Evolutionary conservation across 148 eudicot genomes (phyloP).

Genomic region (Rhododendron kiyosumense): DNA sequence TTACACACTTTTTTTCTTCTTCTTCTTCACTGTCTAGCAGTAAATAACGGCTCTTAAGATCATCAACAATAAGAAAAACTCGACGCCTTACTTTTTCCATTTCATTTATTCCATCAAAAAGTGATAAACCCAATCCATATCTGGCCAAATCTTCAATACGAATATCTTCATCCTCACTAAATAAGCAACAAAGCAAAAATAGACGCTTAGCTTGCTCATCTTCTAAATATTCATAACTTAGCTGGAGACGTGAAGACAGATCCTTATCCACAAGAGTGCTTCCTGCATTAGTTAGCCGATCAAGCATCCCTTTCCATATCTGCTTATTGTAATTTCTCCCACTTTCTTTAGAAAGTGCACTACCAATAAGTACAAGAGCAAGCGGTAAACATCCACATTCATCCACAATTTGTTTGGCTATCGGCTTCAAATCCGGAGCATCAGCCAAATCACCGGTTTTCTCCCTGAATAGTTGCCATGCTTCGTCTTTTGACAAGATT

Average conservation of each 20-base stretch:
- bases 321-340: not conserved
- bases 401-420: constrained; percentile 27
- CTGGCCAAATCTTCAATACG: constrained; percentile 28
- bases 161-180: constrained; percentile 36
- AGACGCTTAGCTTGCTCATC: constrained; percentile 18
- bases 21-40: not conserved
- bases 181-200: constrained; percentile 34
- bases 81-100: constrained; percentile 28
- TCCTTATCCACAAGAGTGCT: too few relatives aligned
- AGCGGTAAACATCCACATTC: constrained; percentile 44
- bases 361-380: constrained; percentile 32
- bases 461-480: constrained; percentile 37
- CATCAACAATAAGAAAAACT: constrained; percentile 21
- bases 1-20: constrained; percentile 7
- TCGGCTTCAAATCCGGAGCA: constrained; percentile 12
- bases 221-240: constrained; percentile 33
- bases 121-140: constrained; percentile 26
- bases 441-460: constrained; percentile 21
- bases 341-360: constrained; percentile 22
- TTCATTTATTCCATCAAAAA: constrained; percentile 20
- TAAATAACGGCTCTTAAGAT: constrained; percentile 30
- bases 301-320: not conserved
- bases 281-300: not conserved
- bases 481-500: constrained; percentile 20
- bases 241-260: constrained; percentile 17